These are phyloP conservation scores for Haplosporangium sp. DNA, from an alignment of 371 early-diverging fungal genomes.

Conservation along the genomic window DNA sequence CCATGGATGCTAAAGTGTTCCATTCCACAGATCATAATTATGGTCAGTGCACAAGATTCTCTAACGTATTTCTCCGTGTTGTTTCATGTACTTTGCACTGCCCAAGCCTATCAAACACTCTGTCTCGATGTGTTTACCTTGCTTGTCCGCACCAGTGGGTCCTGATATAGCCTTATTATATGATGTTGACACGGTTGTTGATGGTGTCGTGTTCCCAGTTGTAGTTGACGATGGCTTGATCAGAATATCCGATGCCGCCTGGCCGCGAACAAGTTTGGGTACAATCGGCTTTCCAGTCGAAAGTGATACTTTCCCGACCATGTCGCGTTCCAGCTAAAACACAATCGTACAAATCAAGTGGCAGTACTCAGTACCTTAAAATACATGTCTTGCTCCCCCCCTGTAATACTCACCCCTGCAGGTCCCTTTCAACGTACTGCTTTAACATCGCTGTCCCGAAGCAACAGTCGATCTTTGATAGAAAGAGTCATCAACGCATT, in stretches of 20 bases:
- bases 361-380: neutral
- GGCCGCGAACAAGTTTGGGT: constrained; percentile 49
- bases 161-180: constrained; percentile 10
- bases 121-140: constrained; percentile 17
- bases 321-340: constrained; percentile 35
- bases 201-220: neutral
- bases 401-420: neutral
- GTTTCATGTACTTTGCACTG: too few species aligned
- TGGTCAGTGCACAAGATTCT: too few species aligned
- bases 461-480: constrained; percentile 39
- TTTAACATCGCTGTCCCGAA: constrained; percentile 31
- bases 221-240: constrained; percentile 23
- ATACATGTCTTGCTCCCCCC: neutral
- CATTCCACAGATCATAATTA: neutral
- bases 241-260: constrained; percentile 38
- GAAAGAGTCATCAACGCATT: constrained; percentile 37
- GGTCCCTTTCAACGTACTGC: constrained; percentile 16
- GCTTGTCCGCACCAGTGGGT: constrained; percentile 3
- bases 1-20: constrained; percentile 13
- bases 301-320: constrained; percentile 44
- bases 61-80: too few species aligned
- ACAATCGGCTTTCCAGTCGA: constrained; percentile 47
- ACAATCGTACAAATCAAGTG: neutral
- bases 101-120: too few species aligned
- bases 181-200: neutral